Evolutionary conservation across 768 basidiomycete genomes (phyloP).

Genomic region (Russula foetens): DNA sequence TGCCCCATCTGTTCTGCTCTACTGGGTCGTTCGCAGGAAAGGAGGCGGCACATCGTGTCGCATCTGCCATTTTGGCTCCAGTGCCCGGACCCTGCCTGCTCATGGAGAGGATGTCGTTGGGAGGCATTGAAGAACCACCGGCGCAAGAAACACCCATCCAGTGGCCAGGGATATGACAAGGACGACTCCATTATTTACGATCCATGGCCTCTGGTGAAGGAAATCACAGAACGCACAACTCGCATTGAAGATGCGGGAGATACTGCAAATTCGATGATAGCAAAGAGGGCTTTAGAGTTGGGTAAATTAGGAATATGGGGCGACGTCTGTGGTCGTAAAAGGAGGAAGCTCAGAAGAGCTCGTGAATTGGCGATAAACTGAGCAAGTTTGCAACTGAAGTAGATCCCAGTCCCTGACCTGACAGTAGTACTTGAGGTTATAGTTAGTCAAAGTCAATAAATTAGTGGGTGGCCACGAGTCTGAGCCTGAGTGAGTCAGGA

Average conservation of each 20-base stretch:
- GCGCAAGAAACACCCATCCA: neutral
- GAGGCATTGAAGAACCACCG: neutral
- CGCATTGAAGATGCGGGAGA: neutral
- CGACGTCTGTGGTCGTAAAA: neutral
- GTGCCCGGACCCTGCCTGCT: neutral
- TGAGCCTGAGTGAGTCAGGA: too few relatives aligned
- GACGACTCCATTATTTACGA: neutral
- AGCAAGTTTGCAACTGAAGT: too few relatives aligned
- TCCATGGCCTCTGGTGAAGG: neutral
- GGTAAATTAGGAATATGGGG: neutral
- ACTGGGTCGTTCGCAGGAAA: neutral
- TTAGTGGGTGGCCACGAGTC: too few relatives aligned
- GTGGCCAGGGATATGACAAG: neutral
- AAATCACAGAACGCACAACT: neutral
- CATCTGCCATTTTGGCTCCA: slow-evolving; percentile 1
- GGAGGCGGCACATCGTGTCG: neutral
- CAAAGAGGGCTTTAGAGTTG: neutral
- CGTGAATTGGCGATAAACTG: too few relatives aligned
- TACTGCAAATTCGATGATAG: neutral
- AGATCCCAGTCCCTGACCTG: too few relatives aligned
- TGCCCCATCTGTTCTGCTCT: neutral
- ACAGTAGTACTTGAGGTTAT: too few relatives aligned
- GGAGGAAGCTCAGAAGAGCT: neutral
- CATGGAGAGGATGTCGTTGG: slow-evolving; percentile 1
- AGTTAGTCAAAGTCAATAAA: too few relatives aligned